Conservation (phyloP, 1,284 basidiomycete genomes). For the Leucoagaricus sp. region DNA sequence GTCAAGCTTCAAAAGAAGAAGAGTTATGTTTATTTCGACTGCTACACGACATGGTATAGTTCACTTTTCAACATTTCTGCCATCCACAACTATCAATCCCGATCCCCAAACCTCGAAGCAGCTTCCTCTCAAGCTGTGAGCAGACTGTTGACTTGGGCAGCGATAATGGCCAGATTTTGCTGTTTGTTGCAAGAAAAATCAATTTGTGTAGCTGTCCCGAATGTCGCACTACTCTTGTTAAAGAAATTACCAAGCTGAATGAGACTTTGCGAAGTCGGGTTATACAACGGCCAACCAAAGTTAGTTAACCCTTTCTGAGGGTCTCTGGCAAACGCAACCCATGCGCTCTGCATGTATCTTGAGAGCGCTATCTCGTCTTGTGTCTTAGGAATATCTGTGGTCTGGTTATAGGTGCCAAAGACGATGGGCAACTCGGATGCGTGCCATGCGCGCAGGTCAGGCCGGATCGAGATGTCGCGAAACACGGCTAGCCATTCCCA, state of each 20-base stretch:
- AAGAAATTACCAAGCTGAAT: conserved; percentile 30
- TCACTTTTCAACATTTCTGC: too few relatives aligned
- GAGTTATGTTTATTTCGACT: too few relatives aligned
- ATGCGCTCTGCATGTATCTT: conserved; percentile 30
- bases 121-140: background rate
- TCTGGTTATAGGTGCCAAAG: conserved; percentile 31
- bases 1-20: too few relatives aligned
- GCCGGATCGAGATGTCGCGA: conserved; percentile 29
- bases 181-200: conserved; percentile 15
- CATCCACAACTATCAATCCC: too few relatives aligned
- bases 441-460: conserved; percentile 35
- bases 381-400: conserved; percentile 21
- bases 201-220: conserved; percentile 20
- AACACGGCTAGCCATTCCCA: conserved; percentile 35
- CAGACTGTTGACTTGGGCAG: conserved; percentile 4
- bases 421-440: conserved; percentile 33
- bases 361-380: conserved; percentile 29
- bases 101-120: too few relatives aligned
- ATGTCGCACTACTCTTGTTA: conserved; percentile 29
- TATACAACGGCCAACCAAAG: conserved; percentile 34
- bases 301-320: conserved; percentile 27
- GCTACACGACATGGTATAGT: too few relatives aligned
- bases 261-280: conserved; percentile 27
- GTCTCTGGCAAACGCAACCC: conserved; percentile 35
- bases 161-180: background rate